Conservation (phyloP, 176 grass and related monocot genomes). For the Triticum aestivum region IWGSC_CS_RefSeq_v2.1 NC_057796.1:295159261-295159760, state of each 20-base stretch:
- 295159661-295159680: conserved; percentile 70
- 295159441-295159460: conserved; percentile 34
- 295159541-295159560: conserved; percentile 54
- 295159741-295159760: conserved; percentile 51
- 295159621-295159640: conserved; percentile 49
- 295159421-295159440: conserved; percentile 59
- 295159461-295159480: conserved; percentile 49
- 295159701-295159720: conserved; percentile 38
- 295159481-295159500: conserved; percentile 65
- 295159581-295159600: conserved; percentile 83
- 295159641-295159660: conserved; percentile 77
- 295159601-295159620: conserved; percentile 69
- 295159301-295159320: conserved; percentile 26
- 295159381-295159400: conserved; percentile 37
- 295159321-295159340: conserved; percentile 40
- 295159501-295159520: conserved; percentile 45
- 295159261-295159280: conserved; percentile 71
- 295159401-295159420: conserved; percentile 32
- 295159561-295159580: conserved; percentile 53
- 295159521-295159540: conserved; percentile 52
- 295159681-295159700: conserved; percentile 64
- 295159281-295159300: conserved; percentile 49
- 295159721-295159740: conserved; percentile 84
- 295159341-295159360: conserved; percentile 60
- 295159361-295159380: conserved; percentile 75